Conservation (phyloP, 176 grass and related monocot species). For the Raddia distichophylla region DNA sequence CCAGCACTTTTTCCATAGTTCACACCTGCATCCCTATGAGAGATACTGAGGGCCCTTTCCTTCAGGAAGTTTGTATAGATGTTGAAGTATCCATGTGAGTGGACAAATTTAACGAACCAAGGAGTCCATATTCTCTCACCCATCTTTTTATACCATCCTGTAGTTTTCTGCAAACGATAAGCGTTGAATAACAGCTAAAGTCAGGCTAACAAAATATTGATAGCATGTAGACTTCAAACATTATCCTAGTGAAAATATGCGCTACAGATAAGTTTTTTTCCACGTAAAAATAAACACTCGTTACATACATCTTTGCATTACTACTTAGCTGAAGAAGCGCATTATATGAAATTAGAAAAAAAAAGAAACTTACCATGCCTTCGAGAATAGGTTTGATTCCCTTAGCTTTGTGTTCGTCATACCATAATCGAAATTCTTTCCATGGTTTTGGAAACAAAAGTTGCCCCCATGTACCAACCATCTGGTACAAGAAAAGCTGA, state of each 20-base stretch:
- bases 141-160: conserved; percentile 96
- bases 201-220: conserved; percentile 35
- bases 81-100: conserved; percentile 89
- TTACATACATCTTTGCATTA: conserved; percentile 27
- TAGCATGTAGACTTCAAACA: conserved; percentile 23
- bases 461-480: conserved; percentile 99
- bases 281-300: conserved; percentile 10
- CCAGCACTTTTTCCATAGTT: conserved; percentile 87
- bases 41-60: conserved; percentile 85
- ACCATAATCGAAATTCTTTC: conserved; percentile 98
- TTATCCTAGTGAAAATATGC: conserved; percentile 23
- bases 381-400: conserved; percentile 89
- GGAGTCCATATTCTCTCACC: conserved; percentile 99
- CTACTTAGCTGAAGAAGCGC: conserved; percentile 23
- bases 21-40: conserved; percentile 93
- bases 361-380: conserved; percentile 79
- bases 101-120: conserved; percentile 98
- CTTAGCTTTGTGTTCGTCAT: conserved; percentile 83
- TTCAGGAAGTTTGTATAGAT: conserved; percentile 89
- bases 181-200: conserved; percentile 5
- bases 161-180: conserved; percentile 72
- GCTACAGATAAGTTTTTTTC: not conserved
- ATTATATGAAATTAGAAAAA: conserved; percentile 27
- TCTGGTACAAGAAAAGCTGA: conserved; percentile 91
- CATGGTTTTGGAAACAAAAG: conserved; percentile 99